Evolutionary conservation across 108 stramenopile genomes (phyloP).

Genomic region (Chaetoceros tenuissimus): DNA sequence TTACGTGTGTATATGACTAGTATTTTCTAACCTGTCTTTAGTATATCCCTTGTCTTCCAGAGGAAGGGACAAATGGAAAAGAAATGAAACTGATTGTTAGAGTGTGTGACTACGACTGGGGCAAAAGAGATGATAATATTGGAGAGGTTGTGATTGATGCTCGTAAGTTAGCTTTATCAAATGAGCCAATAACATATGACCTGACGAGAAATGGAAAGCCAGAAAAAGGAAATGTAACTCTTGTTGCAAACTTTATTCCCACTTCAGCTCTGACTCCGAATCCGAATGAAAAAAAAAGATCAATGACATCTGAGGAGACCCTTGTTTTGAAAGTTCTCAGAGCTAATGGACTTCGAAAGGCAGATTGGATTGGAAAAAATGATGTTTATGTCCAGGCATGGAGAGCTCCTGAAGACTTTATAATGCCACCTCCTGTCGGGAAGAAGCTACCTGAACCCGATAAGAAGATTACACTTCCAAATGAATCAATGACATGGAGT

Average conservation of each 20-base stretch:
- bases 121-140: conserved; percentile 30
- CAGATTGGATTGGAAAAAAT: conserved; percentile 10
- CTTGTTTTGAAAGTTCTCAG: conserved; percentile 4
- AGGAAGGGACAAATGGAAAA: neutral
- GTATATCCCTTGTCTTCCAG: conserved; percentile 25
- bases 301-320: neutral
- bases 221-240: conserved; percentile 5
- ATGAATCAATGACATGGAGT: conserved; percentile 3
- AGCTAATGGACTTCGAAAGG: conserved; percentile 11
- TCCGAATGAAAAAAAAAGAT: no score
- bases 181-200: conserved; percentile 3
- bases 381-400: conserved; percentile 18
- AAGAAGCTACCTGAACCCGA: conserved; percentile 14
- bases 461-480: conserved; percentile 8
- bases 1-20: no score
- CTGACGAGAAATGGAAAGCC: conserved; percentile 13
- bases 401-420: conserved; percentile 4
- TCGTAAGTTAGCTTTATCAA: conserved; percentile 3
- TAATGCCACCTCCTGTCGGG: neutral
- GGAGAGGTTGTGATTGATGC: conserved; percentile 25
- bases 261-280: conserved; percentile 5
- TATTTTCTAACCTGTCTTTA: no score
- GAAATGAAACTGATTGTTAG: conserved; percentile 12
- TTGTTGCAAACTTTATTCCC: conserved; percentile 12
- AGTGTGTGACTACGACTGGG: conserved; percentile 15